These are phyloP conservation scores for Rhypophila decipiens DNA, from an alignment of 495 filamentous ascomycete genomes.

Conservation along the genomic window DNA sequence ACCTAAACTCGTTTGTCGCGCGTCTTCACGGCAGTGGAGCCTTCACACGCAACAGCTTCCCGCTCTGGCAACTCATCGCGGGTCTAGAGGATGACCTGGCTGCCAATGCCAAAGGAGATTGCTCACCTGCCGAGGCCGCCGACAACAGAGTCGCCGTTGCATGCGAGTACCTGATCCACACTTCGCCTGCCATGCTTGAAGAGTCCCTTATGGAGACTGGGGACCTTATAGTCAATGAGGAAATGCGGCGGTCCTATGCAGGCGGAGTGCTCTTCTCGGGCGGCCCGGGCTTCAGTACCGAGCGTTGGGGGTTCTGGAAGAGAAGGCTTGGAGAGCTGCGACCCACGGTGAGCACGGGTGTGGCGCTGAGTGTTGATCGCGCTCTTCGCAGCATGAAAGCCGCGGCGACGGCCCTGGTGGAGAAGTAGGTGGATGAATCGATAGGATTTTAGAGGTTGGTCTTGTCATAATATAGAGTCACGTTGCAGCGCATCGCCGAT, in stretches of 20 bases:
- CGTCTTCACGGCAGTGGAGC: constrained; percentile 2
- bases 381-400: constrained; percentile 1
- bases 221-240: background rate
- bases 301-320: constrained; percentile 9
- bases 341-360: background rate
- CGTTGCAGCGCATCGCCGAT: too few species aligned
- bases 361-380: constrained; percentile 2
- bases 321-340: constrained; percentile 6
- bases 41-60: background rate
- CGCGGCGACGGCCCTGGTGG: background rate
- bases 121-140: constrained; percentile 6
- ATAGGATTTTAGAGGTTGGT: too few species aligned
- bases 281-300: background rate
- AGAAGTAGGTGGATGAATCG: too few species aligned
- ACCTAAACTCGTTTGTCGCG: constrained; percentile 6
- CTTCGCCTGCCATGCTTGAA: constrained; percentile 3
- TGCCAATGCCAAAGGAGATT: constrained; percentile 7
- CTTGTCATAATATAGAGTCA: too few species aligned
- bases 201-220: constrained; percentile 6
- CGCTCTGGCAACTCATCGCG: constrained; percentile 1
- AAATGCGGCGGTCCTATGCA: background rate
- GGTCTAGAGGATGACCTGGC: constrained; percentile 1
- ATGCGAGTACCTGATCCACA: constrained; percentile 5
- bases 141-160: constrained; percentile 7
- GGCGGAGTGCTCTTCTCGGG: background rate